Conservation (phyloP, 306 rosid genomes). For the Dalbergia oliveri region DNA sequence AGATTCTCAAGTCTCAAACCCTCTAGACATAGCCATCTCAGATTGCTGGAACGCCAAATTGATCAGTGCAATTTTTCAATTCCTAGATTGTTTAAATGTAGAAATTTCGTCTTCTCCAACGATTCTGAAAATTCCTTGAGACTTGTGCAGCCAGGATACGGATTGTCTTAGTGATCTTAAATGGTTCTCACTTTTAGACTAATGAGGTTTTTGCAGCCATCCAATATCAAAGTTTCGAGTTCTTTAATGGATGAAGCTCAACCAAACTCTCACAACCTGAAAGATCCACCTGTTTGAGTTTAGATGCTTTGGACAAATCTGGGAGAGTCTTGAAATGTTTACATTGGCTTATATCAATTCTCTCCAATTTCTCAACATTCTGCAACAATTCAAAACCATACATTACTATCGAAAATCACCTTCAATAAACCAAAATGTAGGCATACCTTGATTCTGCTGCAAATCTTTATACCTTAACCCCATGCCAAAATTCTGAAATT, state of each 20-base stretch:
- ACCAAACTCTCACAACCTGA: background rate
- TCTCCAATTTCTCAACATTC: conserved; percentile 3
- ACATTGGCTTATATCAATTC: background rate
- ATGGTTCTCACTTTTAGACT: background rate
- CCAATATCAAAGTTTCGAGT: background rate
- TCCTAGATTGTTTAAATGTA: background rate
- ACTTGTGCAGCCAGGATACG: background rate
- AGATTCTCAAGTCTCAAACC: background rate
- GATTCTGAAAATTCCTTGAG: background rate
- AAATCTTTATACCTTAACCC: background rate
- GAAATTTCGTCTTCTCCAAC: background rate
- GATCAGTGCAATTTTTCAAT: background rate
- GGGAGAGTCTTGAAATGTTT: background rate
- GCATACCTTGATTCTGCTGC: background rate
- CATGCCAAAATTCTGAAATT: conserved; percentile 6
- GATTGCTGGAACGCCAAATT: background rate
- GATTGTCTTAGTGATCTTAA: background rate
- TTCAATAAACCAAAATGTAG: background rate
- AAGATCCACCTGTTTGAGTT: conserved; percentile 9
- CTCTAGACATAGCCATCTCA: background rate
- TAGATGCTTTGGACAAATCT: background rate
- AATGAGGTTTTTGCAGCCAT: background rate
- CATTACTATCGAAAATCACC: background rate
- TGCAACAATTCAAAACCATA: background rate
- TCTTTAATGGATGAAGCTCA: background rate